Evolutionary conservation across 1,284 basidiomycete species (phyloP).

Genomic region (Crepidotus sp.): DNA sequence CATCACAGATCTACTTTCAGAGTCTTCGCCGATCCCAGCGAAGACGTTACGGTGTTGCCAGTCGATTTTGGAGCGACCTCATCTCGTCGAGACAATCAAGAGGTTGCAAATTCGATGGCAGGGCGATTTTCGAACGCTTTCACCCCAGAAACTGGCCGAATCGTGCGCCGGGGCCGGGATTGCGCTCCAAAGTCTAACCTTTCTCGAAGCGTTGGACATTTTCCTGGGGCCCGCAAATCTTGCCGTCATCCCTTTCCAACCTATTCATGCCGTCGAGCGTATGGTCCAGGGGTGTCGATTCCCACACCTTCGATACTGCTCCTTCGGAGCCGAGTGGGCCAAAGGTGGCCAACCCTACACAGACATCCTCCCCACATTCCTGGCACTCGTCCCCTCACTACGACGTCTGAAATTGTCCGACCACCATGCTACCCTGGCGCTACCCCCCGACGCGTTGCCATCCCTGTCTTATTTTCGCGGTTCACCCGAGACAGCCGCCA

Average conservation of each 20-base stretch:
- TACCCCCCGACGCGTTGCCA: constrained; percentile 29
- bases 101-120: constrained; percentile 49
- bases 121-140: constrained; percentile 23
- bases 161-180: constrained; percentile 28
- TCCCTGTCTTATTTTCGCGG: constrained; percentile 50
- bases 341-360: constrained; percentile 34
- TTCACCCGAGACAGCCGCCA: constrained; percentile 46
- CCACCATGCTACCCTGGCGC: constrained; percentile 27
- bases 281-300: constrained; percentile 29
- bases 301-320: constrained; percentile 38
- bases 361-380: constrained; percentile 35
- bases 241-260: constrained; percentile 24
- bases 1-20: constrained; percentile 40
- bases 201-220: constrained; percentile 48
- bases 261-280: constrained; percentile 33
- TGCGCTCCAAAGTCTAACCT: constrained; percentile 31
- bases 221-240: constrained; percentile 39
- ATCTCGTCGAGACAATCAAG: constrained; percentile 38
- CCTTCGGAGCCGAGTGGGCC: constrained; percentile 41
- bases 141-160: constrained; percentile 26
- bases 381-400: constrained; percentile 33
- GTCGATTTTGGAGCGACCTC: constrained; percentile 37
- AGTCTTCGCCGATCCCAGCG: constrained; percentile 32
- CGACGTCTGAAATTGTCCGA: constrained; percentile 45
- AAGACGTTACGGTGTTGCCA: constrained; percentile 43